Evolutionary conservation across 192 early-diverging fungal genomes (phyloP).

Genomic region (Entomortierella parvispora): DNA sequence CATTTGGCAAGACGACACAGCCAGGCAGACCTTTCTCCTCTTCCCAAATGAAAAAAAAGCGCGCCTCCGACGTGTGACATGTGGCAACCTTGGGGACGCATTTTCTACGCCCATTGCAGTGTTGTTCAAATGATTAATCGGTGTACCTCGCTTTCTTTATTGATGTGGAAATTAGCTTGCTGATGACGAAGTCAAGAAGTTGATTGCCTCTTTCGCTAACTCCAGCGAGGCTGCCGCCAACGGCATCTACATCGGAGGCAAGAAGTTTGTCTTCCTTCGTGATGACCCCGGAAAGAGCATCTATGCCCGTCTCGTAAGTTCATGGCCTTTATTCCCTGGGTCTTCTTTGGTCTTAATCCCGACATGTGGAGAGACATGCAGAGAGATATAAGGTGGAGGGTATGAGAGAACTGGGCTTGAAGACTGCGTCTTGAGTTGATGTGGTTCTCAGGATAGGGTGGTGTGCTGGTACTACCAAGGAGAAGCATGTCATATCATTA

Average conservation of each 20-base stretch:
- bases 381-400: not conserved
- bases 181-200: constrained; percentile 61
- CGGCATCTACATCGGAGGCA: constrained; percentile 73
- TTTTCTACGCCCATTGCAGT: too few species aligned
- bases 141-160: too few species aligned
- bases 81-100: too few species aligned
- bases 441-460: too few species aligned
- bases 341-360: not conserved
- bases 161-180: constrained; percentile 54
- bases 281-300: constrained; percentile 70
- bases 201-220: constrained; percentile 75
- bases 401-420: too few species aligned
- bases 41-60: too few species aligned
- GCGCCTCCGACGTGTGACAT: too few species aligned
- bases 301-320: constrained; percentile 80
- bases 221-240: constrained; percentile 60
- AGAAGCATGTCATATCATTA: not conserved
- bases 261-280: constrained; percentile 80
- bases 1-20: too few species aligned
- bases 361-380: not conserved
- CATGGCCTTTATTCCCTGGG: not conserved
- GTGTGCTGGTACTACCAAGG: too few species aligned
- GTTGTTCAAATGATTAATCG: too few species aligned
- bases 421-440: too few species aligned
- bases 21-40: too few species aligned